A percentile compares a stretch with the other conserved stretches of the same genome.
Evolutionary conservation across 345 rosid species (phyloP).

Genomic region (Ceriops decandra): DNA sequence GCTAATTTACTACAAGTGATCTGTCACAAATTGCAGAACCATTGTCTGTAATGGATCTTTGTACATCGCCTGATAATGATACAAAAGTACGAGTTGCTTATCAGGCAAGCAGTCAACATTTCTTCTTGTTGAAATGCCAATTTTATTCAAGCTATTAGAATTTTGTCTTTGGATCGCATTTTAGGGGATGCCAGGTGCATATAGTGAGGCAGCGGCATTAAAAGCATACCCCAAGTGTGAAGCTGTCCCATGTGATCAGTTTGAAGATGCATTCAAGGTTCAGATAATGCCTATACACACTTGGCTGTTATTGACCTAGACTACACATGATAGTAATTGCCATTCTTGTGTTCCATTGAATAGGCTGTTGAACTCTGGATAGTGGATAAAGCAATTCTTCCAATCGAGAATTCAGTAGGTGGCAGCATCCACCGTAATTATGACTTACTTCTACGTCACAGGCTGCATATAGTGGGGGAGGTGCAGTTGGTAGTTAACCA

Average conservation of each 20-base stretch:
- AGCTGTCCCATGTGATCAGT: conserved; percentile 83
- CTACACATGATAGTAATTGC: not conserved
- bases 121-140: conserved; percentile 12
- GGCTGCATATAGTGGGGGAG: conserved; percentile 92
- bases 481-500: conserved; percentile 74
- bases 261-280: conserved; percentile 87
- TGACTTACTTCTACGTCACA: conserved; percentile 89
- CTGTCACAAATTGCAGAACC: conserved; percentile 59
- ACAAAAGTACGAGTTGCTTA: conserved; percentile 73
- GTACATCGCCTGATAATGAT: conserved; percentile 38
- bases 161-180: conserved; percentile 19
- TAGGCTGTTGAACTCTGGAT: conserved; percentile 97
- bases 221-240: conserved; percentile 86
- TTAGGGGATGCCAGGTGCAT: conserved; percentile 89
- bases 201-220: conserved; percentile 86
- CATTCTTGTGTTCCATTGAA: conserved; percentile 16
- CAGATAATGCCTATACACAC: conserved; percentile 3
- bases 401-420: conserved; percentile 85
- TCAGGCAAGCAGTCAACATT: conserved; percentile 50
- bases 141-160: conserved; percentile 17
- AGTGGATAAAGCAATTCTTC: conserved; percentile 89
- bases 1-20: conserved; percentile 2
- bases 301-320: conserved; percentile 11
- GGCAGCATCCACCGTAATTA: conserved; percentile 96
- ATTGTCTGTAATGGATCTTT: conserved; percentile 45